A percentile compares a stretch with the other conserved stretches of the same genome.
Conservation (phyloP, 2,329 filamentous ascomycete genomes). For the Dryadomyces quercivorus region DNA sequence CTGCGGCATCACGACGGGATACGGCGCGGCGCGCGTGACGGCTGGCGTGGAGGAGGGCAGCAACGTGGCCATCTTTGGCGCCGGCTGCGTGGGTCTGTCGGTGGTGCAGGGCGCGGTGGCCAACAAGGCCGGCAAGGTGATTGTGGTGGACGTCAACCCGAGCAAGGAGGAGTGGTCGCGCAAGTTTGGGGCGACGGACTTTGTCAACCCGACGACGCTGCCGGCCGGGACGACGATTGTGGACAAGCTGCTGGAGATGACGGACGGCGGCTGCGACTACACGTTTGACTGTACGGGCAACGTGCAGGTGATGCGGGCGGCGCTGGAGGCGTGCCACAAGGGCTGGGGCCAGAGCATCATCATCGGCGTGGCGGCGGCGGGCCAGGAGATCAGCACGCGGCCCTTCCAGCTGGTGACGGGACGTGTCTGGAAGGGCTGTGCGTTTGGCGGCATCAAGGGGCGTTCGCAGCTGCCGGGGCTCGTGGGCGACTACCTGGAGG, state of each 20-base stretch:
- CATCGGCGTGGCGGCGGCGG: constrained; percentile 92
- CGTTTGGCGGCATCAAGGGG: constrained; percentile 96
- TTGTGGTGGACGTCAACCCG: constrained; percentile 68
- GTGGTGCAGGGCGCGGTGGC: constrained; percentile 89
- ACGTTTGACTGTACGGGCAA: constrained; percentile 99
- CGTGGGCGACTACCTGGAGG: constrained; percentile 78
- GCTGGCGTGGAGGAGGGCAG: constrained; percentile 84
- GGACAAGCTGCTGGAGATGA: constrained; percentile 92
- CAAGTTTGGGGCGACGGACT: constrained; percentile 95
- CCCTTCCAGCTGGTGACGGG: constrained; percentile 97
- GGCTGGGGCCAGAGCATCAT: constrained; percentile 97
- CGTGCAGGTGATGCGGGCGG: constrained; percentile 87
- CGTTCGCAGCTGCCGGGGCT: constrained; percentile 81
- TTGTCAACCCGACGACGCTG: constrained; percentile 83
- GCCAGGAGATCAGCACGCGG: constrained; percentile 86
- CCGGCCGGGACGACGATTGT: constrained; percentile 64
- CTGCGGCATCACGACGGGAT: constrained; percentile 97
- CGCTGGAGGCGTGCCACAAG: constrained; percentile 97
- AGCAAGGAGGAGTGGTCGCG: constrained; percentile 80
- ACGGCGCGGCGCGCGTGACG: constrained; percentile 88
- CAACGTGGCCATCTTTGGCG: constrained; percentile 86
- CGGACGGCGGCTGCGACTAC: constrained; percentile 95
- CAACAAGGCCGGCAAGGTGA: constrained; percentile 69
- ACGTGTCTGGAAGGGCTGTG: constrained; percentile 94
- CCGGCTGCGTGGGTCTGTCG: constrained; percentile 87